Percentiles rank a stretch among this genome's conserved stretches.
Evolutionary conservation across 73 alveolate species (phyloP).

Genomic region (Blepharisma japonicum): DNA sequence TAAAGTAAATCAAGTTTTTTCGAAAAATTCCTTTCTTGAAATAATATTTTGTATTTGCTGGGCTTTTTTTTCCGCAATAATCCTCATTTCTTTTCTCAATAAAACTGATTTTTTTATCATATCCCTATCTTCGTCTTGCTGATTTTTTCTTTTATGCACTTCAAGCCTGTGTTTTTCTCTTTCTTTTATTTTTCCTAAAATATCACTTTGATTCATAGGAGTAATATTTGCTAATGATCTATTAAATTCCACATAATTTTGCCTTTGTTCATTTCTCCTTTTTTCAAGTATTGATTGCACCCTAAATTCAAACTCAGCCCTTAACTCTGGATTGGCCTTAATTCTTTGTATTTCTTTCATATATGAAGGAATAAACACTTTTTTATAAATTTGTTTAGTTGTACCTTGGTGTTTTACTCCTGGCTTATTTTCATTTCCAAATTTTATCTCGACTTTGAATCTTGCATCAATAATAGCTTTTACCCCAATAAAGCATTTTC

Average conservation of each 20-base stretch:
- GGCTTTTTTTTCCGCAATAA: too few species aligned
- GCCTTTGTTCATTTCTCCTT: background rate
- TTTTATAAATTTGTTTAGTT: background rate
- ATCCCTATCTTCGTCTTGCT: too few species aligned
- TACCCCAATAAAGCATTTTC: background rate
- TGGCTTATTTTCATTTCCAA: background rate
- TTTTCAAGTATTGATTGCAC: conserved; percentile 14
- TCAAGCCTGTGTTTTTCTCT: too few species aligned
- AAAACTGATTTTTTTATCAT: too few species aligned
- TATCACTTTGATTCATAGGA: too few species aligned
- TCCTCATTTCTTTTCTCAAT: too few species aligned
- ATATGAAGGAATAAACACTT: background rate
- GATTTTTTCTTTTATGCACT: too few species aligned
- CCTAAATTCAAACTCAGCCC: background rate
- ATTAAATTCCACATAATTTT: background rate
- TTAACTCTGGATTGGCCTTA: background rate
- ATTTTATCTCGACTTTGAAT: background rate
- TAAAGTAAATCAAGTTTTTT: too few species aligned
- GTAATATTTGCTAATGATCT: too few species aligned
- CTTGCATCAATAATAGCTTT: conserved; percentile 1
- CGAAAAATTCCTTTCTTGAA: too few species aligned
- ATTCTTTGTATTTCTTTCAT: background rate
- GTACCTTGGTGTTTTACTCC: background rate
- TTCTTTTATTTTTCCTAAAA: too few species aligned
- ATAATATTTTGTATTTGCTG: too few species aligned